Evolutionary conservation across 2,329 filamentous ascomycete species (phyloP).

Genomic region (Alternaria atra): DNA sequence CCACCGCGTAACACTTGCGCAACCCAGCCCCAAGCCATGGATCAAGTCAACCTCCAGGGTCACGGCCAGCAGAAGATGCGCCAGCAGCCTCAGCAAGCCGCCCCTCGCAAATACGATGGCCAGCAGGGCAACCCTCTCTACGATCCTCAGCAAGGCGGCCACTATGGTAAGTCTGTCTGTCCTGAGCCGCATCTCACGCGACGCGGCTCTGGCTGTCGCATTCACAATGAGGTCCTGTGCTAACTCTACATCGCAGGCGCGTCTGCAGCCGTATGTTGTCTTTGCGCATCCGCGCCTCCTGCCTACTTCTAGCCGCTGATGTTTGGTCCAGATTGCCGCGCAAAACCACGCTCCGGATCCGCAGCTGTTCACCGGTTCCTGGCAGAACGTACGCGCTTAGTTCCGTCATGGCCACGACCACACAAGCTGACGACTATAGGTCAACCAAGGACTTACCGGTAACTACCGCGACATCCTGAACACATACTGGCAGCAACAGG

Average conservation of each 20-base stretch:
- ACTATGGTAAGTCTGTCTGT: constrained; percentile 56
- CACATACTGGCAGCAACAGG: constrained; percentile 99
- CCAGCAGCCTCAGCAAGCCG: constrained; percentile 45
- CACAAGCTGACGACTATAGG: constrained; percentile 61
- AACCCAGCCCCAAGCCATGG: constrained; percentile 44
- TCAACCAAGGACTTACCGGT: constrained; percentile 92
- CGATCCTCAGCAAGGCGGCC: constrained; percentile 57
- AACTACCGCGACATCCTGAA: constrained; percentile 97
- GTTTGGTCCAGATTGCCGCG: constrained; percentile 74
- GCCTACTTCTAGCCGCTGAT: constrained; percentile 36
- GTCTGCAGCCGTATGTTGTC: constrained; percentile 69
- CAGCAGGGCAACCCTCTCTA: constrained; percentile 60
- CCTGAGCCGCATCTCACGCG: constrained; percentile 2
- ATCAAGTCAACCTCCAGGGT: constrained; percentile 48
- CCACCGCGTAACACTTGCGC: constrained; percentile 45
- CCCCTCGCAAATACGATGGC: constrained; percentile 59
- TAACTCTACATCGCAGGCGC: constrained; percentile 62
- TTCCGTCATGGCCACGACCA: background rate
- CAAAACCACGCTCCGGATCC: constrained; percentile 87
- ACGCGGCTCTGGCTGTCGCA: constrained; percentile 16
- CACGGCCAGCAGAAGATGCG: constrained; percentile 51
- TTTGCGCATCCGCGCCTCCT: constrained; percentile 22
- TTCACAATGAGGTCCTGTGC: constrained; percentile 15
- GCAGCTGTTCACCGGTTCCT: constrained; percentile 91
- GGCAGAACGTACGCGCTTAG: constrained; percentile 78